These are phyloP conservation scores for Penicillium vulpinum DNA, from an alignment of 2,329 filamentous ascomycete species.

Conservation along the genomic window DNA sequence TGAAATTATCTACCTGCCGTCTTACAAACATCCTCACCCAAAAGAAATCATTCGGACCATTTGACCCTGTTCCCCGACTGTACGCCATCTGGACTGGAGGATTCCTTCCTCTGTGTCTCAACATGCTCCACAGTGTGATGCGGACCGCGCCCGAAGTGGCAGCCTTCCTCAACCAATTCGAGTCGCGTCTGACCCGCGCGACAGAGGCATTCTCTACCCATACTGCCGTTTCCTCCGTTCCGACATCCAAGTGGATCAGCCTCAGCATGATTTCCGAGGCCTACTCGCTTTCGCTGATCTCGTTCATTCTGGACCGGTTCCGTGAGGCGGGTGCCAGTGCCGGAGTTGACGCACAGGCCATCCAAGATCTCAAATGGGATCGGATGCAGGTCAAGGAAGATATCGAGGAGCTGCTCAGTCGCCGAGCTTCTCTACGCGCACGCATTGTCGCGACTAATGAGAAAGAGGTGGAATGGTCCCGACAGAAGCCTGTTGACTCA, in stretches of 20 bases:
- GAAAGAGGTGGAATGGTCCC: slow-evolving; percentile 66
- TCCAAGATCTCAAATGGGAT: slow-evolving; percentile 76
- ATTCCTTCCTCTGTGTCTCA: slow-evolving; percentile 82
- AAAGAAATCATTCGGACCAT: slow-evolving; percentile 69
- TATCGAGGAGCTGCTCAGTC: slow-evolving; percentile 76
- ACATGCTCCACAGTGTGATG: slow-evolving; percentile 79
- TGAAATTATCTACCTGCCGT: slow-evolving; percentile 75
- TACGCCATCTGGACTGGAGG: slow-evolving; percentile 90
- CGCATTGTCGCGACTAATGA: slow-evolving; percentile 71
- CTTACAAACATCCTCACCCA: slow-evolving; percentile 74
- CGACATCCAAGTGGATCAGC: slow-evolving; percentile 64
- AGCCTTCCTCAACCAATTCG: slow-evolving; percentile 86
- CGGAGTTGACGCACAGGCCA: slow-evolving; percentile 59
- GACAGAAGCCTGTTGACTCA: slow-evolving; percentile 42
- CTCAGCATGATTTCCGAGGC: slow-evolving; percentile 73
- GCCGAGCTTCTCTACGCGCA: slow-evolving; percentile 67
- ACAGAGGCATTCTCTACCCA: slow-evolving; percentile 66
- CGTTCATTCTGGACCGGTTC: slow-evolving; percentile 68
- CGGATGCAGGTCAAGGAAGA: slow-evolving; percentile 71
- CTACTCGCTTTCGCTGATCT: slow-evolving; percentile 75
- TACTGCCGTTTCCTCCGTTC: slow-evolving; percentile 46
- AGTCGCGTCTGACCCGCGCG: slow-evolving; percentile 71
- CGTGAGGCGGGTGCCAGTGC: slow-evolving; percentile 63
- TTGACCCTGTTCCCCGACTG: slow-evolving; percentile 72
- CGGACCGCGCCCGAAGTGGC: slow-evolving; percentile 79